Conservation (phyloP, 257 asterid species). For the Mentha longifolia region DNA sequence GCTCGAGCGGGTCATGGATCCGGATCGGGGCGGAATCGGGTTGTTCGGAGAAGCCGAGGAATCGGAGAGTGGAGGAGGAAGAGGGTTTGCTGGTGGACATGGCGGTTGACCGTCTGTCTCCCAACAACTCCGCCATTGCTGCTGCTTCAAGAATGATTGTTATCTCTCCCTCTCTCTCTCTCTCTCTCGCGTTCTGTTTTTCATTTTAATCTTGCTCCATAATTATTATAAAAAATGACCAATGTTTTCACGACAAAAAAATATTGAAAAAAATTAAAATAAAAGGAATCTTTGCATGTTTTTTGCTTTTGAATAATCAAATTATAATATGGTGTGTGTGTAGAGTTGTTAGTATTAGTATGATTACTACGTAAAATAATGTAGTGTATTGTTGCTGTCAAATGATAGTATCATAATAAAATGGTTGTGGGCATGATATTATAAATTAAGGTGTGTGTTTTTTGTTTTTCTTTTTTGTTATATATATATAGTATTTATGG, state of each 20-base stretch:
- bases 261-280: neutral
- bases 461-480: too few relatives aligned
- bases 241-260: neutral
- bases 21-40: slow-evolving; percentile 42
- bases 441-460: too few relatives aligned
- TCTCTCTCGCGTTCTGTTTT: neutral
- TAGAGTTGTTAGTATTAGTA: too few relatives aligned
- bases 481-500: neutral
- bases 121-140: slow-evolving; percentile 34
- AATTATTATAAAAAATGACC: neutral
- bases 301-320: neutral
- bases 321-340: neutral
- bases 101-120: slow-evolving; percentile 43
- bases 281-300: neutral
- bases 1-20: slow-evolving; percentile 51
- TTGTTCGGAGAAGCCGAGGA: slow-evolving; percentile 45
- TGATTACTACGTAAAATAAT: too few relatives aligned
- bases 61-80: slow-evolving; percentile 56
- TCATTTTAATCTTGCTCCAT: neutral
- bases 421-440: too few relatives aligned
- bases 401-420: too few relatives aligned
- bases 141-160: neutral
- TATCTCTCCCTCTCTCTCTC: neutral
- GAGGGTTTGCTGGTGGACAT: slow-evolving; percentile 48
- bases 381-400: too few relatives aligned